Evolutionary conservation across 371 early-diverging fungal species (phyloP).

Genomic region (Funneliformis caledonium): DNA sequence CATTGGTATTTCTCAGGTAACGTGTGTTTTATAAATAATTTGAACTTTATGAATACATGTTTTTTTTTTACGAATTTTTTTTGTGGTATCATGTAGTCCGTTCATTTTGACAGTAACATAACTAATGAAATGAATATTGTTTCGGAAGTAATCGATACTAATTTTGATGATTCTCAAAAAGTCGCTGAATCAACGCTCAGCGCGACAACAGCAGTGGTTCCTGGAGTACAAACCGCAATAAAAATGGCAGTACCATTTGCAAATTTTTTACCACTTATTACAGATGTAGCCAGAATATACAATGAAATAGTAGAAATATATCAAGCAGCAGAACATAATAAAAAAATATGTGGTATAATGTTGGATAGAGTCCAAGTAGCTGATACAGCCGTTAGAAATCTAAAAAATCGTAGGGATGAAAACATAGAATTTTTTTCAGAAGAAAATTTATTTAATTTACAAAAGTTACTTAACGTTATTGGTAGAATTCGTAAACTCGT

Average conservation of each 20-base stretch:
- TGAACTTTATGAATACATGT: no score
- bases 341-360: constrained; percentile 24
- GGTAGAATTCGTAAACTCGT: not conserved
- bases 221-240: no score
- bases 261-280: not conserved
- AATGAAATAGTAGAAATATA: constrained; percentile 1
- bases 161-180: no score
- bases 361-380: constrained; percentile 14
- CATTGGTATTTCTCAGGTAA: no score
- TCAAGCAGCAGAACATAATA: constrained; percentile 28
- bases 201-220: no score
- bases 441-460: constrained; percentile 15
- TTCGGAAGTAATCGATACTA: no score
- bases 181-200: no score
- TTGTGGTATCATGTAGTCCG: no score
- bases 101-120: no score
- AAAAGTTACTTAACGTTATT: not conserved
- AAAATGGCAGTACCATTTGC: not conserved
- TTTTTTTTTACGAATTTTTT: no score
- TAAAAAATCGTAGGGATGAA: not conserved
- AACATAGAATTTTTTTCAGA: not conserved
- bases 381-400: not conserved
- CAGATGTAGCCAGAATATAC: not conserved
- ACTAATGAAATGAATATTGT: no score
- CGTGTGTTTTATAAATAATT: no score